A percentile compares a stretch with the other conserved stretches of the same genome.
These are phyloP conservation scores for Caryopteris hybrid DNA, from an alignment of 305 asterid species.

Conservation along the genomic window DNA sequence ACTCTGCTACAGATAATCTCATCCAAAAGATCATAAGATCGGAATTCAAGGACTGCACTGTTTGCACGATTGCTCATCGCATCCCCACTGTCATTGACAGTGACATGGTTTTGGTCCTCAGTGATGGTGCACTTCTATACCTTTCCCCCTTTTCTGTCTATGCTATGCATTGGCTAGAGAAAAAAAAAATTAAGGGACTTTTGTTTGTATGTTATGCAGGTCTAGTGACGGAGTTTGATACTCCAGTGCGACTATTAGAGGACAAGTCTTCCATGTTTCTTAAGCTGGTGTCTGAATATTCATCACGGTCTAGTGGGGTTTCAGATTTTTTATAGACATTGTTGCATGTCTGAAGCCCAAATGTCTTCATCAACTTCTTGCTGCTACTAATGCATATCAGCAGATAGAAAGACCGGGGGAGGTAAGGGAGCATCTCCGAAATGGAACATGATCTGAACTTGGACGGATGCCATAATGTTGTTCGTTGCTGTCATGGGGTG, in stretches of 20 bases:
- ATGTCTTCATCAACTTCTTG: no score
- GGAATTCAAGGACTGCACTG: slow-evolving; percentile 87
- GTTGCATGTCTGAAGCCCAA: no score
- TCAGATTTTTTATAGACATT: slow-evolving; percentile 58
- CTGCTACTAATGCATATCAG: no score
- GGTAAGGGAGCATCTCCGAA: no score
- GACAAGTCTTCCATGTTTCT: slow-evolving; percentile 96
- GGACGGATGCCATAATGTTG: no score
- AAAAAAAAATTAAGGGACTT: no score
- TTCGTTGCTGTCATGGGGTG: no score
- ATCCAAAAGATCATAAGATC: slow-evolving; percentile 91
- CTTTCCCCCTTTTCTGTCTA: no score
- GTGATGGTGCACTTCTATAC: slow-evolving; percentile 63
- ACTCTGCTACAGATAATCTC: slow-evolving; percentile 96
- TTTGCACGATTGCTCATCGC: slow-evolving; percentile 96
- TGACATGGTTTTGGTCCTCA: slow-evolving; percentile 96
- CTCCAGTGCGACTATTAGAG: slow-evolving; percentile 82
- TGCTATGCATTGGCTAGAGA: no score
- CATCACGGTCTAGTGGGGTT: slow-evolving; percentile 67
- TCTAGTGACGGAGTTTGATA: slow-evolving; percentile 84
- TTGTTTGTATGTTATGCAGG: slow-evolving; percentile 43
- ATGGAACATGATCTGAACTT: no score
- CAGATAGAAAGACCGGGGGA: no score
- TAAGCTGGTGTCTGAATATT: slow-evolving; percentile 82
- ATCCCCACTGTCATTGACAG: slow-evolving; percentile 98